A percentile compares a stretch with the other conserved stretches of the same genome.
These are phyloP conservation scores for Kappamyces sp. DNA, from an alignment of 192 early-diverging fungal species.

Conservation along the genomic window DNA sequence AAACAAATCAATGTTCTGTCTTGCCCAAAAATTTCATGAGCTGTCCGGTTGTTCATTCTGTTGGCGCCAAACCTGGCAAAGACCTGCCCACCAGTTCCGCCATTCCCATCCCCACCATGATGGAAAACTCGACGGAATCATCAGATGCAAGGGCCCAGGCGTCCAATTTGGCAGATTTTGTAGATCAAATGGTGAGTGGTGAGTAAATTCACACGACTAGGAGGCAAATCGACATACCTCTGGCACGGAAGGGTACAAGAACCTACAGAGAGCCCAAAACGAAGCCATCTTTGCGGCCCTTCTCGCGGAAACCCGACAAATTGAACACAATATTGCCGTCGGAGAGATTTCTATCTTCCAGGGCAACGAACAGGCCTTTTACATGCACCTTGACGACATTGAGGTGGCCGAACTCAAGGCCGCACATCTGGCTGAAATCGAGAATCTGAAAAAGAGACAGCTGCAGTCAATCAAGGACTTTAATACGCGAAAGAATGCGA, in stretches of 20 bases:
- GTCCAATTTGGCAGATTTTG: constrained; percentile 1
- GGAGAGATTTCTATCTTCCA: constrained; percentile 10
- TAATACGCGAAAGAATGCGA: constrained; percentile 1
- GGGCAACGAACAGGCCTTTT: constrained; percentile 14
- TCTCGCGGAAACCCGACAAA: constrained; percentile 1
- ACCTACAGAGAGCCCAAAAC: background rate
- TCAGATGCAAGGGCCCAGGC: no score
- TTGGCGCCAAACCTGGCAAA: no score
- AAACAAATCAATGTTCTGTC: no score
- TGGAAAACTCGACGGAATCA: no score
- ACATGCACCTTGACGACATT: constrained; percentile 6
- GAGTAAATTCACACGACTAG: no score
- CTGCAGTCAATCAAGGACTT: constrained; percentile 7
- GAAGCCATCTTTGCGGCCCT: background rate
- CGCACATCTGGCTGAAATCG: background rate
- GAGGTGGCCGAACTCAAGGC: constrained; percentile 5
- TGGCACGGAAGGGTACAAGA: constrained; percentile 11
- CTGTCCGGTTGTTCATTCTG: no score
- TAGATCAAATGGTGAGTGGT: background rate
- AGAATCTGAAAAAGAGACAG: background rate
- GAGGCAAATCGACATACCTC: constrained; percentile 1
- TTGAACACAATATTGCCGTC: constrained; percentile 6
- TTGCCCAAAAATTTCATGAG: no score
- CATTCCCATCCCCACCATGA: no score
- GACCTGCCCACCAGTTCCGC: no score